These are phyloP conservation scores for Mortierella sp. DNA, from an alignment of 371 early-diverging fungal genomes.

Conservation along the genomic window DNA sequence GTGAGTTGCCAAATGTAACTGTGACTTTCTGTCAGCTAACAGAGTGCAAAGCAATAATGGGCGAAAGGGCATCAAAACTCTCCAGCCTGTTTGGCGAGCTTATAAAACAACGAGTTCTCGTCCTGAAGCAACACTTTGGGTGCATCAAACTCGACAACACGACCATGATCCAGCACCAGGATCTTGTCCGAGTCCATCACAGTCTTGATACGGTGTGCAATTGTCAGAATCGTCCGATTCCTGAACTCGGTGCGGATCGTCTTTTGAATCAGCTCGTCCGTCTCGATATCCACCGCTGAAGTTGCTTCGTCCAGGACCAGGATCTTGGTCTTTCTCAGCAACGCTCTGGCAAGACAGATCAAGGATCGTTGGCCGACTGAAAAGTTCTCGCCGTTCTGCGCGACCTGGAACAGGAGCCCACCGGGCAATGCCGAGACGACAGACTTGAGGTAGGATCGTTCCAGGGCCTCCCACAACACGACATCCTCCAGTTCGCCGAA, in stretches of 20 bases:
- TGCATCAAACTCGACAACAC: conserved; percentile 67
- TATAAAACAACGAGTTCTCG: conserved; percentile 64
- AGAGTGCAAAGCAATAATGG: too few species aligned
- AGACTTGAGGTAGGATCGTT: conserved; percentile 78
- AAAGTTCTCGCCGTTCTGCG: conserved; percentile 88
- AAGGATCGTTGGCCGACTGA: conserved; percentile 78
- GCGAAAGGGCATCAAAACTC: conserved; percentile 19
- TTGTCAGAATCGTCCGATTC: conserved; percentile 71
- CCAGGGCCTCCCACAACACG: conserved; percentile 88
- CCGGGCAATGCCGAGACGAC: conserved; percentile 69
- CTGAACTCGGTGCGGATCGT: conserved; percentile 65
- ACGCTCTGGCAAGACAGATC: conserved; percentile 73
- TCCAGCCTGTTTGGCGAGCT: conserved; percentile 43
- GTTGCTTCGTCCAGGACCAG: conserved; percentile 84
- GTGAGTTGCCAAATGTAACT: too few species aligned
- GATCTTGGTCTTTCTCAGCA: conserved; percentile 63
- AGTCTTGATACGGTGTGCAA: conserved; percentile 75
- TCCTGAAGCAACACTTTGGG: conserved; percentile 63
- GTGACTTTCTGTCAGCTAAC: too few species aligned
- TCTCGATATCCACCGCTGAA: conserved; percentile 69
- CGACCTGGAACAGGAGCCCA: conserved; percentile 77
- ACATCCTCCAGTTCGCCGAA: conserved; percentile 76
- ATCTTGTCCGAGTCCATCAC: conserved; percentile 69
- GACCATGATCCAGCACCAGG: conserved; percentile 69
- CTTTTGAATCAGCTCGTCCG: conserved; percentile 73